phyloP scores from a whole-genome alignment of 352 stramenopile genomes.

The Phytophthora uliginosa region DNA sequence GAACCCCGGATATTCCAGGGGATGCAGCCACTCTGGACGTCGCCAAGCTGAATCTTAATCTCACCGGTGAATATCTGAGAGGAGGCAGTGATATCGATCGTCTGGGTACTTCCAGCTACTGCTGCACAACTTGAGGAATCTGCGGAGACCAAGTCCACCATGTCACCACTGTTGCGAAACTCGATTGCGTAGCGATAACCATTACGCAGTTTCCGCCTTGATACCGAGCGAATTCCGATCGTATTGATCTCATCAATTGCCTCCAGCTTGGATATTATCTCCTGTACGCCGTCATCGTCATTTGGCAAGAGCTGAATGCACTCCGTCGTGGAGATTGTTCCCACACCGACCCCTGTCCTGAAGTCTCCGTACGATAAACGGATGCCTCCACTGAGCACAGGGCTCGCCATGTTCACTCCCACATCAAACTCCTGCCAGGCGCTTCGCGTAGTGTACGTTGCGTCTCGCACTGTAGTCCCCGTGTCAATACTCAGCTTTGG shows the following conservation, averaged over 20 bases:
- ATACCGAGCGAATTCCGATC: constrained; percentile 57
- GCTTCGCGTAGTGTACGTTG: constrained; percentile 55
- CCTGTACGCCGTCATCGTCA: constrained; percentile 54
- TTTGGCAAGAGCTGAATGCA: constrained; percentile 60
- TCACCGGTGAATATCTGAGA: constrained; percentile 57
- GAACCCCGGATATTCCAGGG: constrained; percentile 53
- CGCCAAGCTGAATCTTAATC: constrained; percentile 50
- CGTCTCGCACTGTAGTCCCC: constrained; percentile 36
- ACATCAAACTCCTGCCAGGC: constrained; percentile 73
- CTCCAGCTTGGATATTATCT: constrained; percentile 49
- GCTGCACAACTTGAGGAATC: constrained; percentile 44
- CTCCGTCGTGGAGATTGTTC: constrained; percentile 46
- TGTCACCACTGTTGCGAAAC: constrained; percentile 61
- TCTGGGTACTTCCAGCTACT: constrained; percentile 60
- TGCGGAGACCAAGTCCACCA: constrained; percentile 61
- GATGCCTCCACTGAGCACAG: constrained; percentile 54
- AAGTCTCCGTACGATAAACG: constrained; percentile 71
- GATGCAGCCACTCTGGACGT: constrained; percentile 52
- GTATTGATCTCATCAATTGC: constrained; percentile 59
- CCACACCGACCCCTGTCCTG: constrained; percentile 30
- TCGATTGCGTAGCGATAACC: constrained; percentile 65
- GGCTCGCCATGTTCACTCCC: constrained; percentile 54
- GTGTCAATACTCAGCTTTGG: constrained; percentile 57
- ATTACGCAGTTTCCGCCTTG: constrained; percentile 33
- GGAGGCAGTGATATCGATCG: constrained; percentile 66